A percentile compares a stretch with the other conserved stretches of the same genome.
phyloP scores from a whole-genome alignment of 345 rosid genomes.

The Acer campestre region DNA sequence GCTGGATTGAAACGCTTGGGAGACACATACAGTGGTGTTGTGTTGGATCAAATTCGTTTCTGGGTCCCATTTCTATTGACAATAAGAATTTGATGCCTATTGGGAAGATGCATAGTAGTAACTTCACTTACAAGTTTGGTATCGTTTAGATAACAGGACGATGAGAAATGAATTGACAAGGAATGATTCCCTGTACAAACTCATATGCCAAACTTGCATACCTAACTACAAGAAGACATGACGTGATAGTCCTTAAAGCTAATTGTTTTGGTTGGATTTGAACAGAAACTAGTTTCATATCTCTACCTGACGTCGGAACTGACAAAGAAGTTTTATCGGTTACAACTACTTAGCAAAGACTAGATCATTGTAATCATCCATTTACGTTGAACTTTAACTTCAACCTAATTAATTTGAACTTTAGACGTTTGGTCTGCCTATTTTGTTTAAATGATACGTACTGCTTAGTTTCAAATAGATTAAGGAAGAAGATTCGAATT shows the following conservation, averaged over 20 bases:
- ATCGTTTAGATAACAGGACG: conserved; percentile 34
- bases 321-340: neutral
- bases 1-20: conserved; percentile 45
- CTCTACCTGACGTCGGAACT: neutral
- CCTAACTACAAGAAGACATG: conserved; percentile 45
- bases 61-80: conserved; percentile 51
- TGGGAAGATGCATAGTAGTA: conserved; percentile 30
- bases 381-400: neutral
- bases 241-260: conserved; percentile 36
- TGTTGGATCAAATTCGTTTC: conserved; percentile 37
- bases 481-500: neutral
- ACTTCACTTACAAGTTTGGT: conserved; percentile 51
- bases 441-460: neutral
- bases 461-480: neutral
- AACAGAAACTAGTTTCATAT: conserved; percentile 12
- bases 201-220: conserved; percentile 41
- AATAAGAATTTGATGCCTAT: conserved; percentile 14
- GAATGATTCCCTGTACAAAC: conserved; percentile 34
- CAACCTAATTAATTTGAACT: too few relatives aligned
- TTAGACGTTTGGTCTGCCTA: neutral
- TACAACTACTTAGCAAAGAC: conserved; percentile 6
- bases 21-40: conserved; percentile 29
- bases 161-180: conserved; percentile 34
- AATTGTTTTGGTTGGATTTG: conserved; percentile 12
- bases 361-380: conserved; percentile 6